These are phyloP conservation scores for Amanita pallidorosea DNA, from an alignment of 768 basidiomycete genomes.

Conservation along the genomic window DNA sequence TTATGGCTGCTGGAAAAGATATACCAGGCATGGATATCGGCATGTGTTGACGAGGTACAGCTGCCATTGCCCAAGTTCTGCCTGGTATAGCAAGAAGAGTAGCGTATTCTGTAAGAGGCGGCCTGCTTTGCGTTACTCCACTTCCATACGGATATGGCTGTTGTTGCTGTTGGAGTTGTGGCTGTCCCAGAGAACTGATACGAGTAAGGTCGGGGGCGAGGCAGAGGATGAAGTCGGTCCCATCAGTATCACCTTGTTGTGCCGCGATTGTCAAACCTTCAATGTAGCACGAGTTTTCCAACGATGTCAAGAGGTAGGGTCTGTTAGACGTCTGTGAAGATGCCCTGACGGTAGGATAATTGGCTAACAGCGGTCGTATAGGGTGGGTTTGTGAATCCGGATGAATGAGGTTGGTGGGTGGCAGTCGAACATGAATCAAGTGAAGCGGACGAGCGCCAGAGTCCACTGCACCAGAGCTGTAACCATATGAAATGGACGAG, in stretches of 20 bases:
- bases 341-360: constrained; percentile 31
- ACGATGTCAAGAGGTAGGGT: constrained; percentile 44
- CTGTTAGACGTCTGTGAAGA: constrained; percentile 17
- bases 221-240: constrained; percentile 66
- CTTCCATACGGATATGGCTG: constrained; percentile 25
- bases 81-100: constrained; percentile 72
- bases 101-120: constrained; percentile 69
- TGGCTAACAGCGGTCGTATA: constrained; percentile 31
- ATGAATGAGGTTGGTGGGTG: constrained; percentile 65
- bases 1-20: constrained; percentile 47
- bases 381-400: constrained; percentile 57
- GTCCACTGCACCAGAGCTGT: constrained; percentile 19
- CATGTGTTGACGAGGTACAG: constrained; percentile 25
- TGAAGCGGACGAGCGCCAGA: constrained; percentile 37
- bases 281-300: constrained; percentile 56
- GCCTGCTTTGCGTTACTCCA: constrained; percentile 28
- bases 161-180: constrained; percentile 25
- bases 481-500: constrained; percentile 38
- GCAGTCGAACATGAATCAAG: constrained; percentile 70
- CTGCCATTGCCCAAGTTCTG: constrained; percentile 74
- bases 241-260: constrained; percentile 67
- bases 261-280: constrained; percentile 59
- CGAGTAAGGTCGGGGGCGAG: constrained; percentile 66
- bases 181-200: constrained; percentile 60
- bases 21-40: constrained; percentile 23